phyloP scores from a whole-genome alignment of 2,329 filamentous ascomycete genomes.

The Colletotrichum theobromicola region DNA sequence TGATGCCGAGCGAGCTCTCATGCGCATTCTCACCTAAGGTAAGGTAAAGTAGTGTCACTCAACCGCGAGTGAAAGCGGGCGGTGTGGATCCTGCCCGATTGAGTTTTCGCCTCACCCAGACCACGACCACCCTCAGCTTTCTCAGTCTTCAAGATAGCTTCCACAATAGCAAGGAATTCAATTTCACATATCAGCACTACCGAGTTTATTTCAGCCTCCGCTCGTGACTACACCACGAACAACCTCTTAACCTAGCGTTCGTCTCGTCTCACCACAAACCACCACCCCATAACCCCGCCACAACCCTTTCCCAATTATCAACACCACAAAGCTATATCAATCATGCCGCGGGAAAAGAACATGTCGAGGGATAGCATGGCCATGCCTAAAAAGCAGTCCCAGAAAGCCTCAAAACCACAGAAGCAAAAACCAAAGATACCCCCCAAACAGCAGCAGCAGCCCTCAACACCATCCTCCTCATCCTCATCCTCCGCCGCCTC shows the following conservation, averaged over 20 bases:
- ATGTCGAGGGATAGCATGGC: background rate
- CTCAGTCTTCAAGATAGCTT: background rate
- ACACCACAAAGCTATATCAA: background rate
- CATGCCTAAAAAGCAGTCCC: slow-evolving; percentile 11
- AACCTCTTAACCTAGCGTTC: background rate
- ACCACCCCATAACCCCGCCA: background rate
- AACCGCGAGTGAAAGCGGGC: background rate
- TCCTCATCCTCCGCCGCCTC: background rate
- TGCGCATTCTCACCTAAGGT: background rate
- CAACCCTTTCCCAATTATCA: background rate
- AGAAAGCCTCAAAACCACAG: background rate
- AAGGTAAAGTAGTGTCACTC: background rate
- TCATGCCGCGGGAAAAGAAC: background rate
- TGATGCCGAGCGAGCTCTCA: background rate
- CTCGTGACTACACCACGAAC: background rate
- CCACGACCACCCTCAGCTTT: background rate
- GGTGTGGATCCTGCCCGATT: slow-evolving; percentile 16
- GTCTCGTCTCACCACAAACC: background rate
- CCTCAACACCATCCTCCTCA: background rate
- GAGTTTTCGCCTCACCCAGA: slow-evolving; percentile 18
- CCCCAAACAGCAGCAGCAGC: background rate
- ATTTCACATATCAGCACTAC: background rate
- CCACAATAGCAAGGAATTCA: background rate
- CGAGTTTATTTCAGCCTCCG: background rate
- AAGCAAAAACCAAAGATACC: background rate